Percentiles rank a stretch among this genome's conserved stretches.
Conservation (phyloP, 768 basidiomycete species). For the Serendipita sp. region DNA sequence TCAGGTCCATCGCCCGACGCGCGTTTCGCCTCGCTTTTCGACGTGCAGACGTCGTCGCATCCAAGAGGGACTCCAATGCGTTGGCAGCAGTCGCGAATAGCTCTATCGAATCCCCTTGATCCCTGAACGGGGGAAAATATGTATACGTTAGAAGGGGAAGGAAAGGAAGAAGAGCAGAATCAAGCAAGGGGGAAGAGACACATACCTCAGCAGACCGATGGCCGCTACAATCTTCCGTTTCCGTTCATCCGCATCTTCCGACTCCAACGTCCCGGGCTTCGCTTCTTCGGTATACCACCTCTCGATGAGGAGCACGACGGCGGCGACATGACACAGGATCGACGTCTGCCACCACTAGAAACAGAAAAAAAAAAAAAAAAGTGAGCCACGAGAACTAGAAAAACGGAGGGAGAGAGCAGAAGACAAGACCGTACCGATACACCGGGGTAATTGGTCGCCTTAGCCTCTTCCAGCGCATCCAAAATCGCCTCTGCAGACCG, state of each 20-base stretch:
- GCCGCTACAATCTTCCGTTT: not conserved
- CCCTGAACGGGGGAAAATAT: not conserved
- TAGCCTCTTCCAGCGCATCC: not conserved
- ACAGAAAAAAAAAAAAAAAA: too few species aligned
- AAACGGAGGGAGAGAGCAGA: not conserved
- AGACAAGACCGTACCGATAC: not conserved
- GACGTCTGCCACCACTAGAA: conserved; percentile 1
- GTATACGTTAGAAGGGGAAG: not conserved
- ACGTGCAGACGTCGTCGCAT: conserved; percentile 5
- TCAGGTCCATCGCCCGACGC: not conserved
- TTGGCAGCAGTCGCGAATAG: not conserved
- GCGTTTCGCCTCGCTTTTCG: not conserved
- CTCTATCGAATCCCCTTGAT: not conserved
- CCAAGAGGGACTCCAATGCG: not conserved
- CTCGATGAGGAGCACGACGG: not conserved
- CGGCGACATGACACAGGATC: not conserved
- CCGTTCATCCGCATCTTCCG: conserved; percentile 5
- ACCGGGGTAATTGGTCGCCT: not conserved
- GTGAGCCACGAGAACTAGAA: not conserved
- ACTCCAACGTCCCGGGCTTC: not conserved
- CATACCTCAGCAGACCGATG: not conserved
- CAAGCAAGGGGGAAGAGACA: not conserved
- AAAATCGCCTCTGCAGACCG: conserved; percentile 1
- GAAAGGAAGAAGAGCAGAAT: not conserved
- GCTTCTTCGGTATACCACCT: not conserved